Evolutionary conservation across 352 stramenopile species (phyloP).

Genomic region (Pythium volutum): DNA sequence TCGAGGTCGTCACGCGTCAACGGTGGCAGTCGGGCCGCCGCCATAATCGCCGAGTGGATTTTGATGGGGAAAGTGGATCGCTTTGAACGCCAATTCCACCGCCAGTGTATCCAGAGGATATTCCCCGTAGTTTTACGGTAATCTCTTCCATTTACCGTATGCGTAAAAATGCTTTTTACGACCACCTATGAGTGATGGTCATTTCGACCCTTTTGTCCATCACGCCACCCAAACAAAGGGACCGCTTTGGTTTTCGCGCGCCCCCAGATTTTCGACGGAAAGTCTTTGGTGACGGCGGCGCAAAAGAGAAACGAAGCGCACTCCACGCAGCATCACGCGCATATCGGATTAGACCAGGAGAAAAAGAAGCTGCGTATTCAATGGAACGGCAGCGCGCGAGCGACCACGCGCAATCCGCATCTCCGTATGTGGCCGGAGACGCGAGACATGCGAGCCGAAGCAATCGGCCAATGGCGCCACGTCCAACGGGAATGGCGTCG

Average conservation of each 20-base stretch:
- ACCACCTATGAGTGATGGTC: constrained; percentile 18
- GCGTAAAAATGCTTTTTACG: constrained; percentile 16
- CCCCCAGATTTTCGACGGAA: constrained; percentile 23
- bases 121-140: background rate
- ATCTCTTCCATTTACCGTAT: background rate
- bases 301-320: background rate
- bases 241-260: constrained; percentile 7
- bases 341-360: background rate
- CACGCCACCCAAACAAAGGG: constrained; percentile 11
- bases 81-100: constrained; percentile 2
- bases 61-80: constrained; percentile 10
- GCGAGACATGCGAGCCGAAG: constrained; percentile 9
- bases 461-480: background rate
- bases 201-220: background rate
- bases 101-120: constrained; percentile 19
- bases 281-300: background rate
- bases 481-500: background rate
- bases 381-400: background rate
- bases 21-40: background rate
- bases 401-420: constrained; percentile 3
- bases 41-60: background rate
- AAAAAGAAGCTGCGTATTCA: background rate
- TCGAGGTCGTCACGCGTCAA: constrained; percentile 32
- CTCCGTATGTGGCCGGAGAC: constrained; percentile 7
- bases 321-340: background rate